Evolutionary conservation across 129 eudicot genomes (phyloP).

Genomic region (Dittrichia graveolens): DNA sequence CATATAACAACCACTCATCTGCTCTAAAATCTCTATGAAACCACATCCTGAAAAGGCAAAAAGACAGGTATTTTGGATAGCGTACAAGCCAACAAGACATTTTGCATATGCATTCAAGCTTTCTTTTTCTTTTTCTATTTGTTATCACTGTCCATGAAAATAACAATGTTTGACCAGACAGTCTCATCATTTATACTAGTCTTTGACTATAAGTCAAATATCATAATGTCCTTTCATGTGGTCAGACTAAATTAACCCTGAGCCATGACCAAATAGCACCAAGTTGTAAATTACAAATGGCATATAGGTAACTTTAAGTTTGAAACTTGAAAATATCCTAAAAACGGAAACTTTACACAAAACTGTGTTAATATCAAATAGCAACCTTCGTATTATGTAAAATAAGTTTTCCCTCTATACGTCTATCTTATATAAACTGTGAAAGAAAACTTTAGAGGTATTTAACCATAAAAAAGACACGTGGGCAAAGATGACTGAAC

Average conservation of each 20-base stretch:
- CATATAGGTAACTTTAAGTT: slow-evolving; percentile 12
- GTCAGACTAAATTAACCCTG: slow-evolving; percentile 4
- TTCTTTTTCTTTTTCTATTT: background rate
- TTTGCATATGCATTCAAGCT: background rate
- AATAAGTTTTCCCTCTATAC: background rate
- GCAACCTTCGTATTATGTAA: slow-evolving; percentile 10
- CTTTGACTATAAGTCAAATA: background rate
- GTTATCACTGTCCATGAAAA: background rate
- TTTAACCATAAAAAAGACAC: background rate
- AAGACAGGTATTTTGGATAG: slow-evolving; percentile 2
- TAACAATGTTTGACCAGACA: background rate
- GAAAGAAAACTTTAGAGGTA: too few species aligned
- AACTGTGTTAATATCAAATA: too few species aligned
- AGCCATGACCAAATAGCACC: background rate
- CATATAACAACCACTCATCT: slow-evolving; percentile 89
- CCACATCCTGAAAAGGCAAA: slow-evolving; percentile 79
- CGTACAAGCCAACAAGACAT: background rate
- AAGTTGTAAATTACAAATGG: background rate
- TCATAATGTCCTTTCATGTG: background rate
- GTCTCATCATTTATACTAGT: background rate
- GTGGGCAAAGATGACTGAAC: background rate
- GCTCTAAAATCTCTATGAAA: slow-evolving; percentile 90
- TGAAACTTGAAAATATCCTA: background rate
- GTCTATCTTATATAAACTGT: too few species aligned
- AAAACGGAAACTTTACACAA: background rate